Conservation (phyloP, 2,329 filamentous ascomycete genomes). For the Colletotrichum siamense region DNA sequence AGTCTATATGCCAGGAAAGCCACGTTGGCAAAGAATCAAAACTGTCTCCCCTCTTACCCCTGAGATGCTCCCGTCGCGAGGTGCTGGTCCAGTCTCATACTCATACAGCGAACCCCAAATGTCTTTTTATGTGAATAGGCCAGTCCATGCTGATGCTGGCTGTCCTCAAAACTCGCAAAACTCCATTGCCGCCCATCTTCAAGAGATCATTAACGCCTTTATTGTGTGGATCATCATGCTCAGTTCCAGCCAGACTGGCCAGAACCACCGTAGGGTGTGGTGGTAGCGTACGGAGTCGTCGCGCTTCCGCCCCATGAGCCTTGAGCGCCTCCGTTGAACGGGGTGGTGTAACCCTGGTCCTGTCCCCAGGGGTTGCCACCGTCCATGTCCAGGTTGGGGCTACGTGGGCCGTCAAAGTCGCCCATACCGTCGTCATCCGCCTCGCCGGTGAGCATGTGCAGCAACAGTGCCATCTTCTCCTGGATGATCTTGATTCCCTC, state of each 20-base stretch:
- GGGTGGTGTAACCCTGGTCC: constrained; percentile 72
- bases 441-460: constrained; percentile 65
- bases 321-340: constrained; percentile 63
- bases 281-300: constrained; percentile 48
- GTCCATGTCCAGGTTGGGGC: constrained; percentile 68
- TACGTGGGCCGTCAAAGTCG: constrained; percentile 68
- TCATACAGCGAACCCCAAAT: neutral
- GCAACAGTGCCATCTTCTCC: constrained; percentile 84
- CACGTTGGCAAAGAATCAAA: neutral
- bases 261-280: constrained; percentile 54
- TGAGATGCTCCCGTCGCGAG: neutral
- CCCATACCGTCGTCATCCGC: constrained; percentile 62
- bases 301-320: constrained; percentile 70
- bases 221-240: constrained; percentile 16
- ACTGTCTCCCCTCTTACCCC: neutral
- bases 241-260: constrained; percentile 57
- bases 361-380: constrained; percentile 60
- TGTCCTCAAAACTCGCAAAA: constrained; percentile 3
- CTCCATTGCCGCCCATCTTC: constrained; percentile 12
- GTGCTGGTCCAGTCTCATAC: neutral
- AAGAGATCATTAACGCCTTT: constrained; percentile 15
- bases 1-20: neutral
- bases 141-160: neutral
- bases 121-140: neutral
- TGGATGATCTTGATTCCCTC: constrained; percentile 89